Conservation (phyloP, 2,329 filamentous ascomycete genomes). For the Pseudocercospora fijiensis region DNA sequence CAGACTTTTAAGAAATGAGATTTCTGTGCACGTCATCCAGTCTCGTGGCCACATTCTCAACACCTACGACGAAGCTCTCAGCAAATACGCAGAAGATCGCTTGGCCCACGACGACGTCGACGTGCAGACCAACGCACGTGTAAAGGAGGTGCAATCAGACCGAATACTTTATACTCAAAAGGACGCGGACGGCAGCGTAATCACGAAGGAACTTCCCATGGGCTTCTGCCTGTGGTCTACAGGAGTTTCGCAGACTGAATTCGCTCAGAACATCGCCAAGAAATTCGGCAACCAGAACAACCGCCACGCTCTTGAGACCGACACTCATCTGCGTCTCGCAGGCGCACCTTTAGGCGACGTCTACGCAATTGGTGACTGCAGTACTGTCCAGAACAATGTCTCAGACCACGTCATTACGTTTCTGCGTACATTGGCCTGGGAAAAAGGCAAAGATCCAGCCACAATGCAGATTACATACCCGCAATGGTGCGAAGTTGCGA, state of each 20-base stretch:
- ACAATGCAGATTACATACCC: conserved; percentile 80
- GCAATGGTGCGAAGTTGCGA: conserved; percentile 84
- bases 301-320: conserved; percentile 87
- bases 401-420: conserved; percentile 89
- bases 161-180: conserved; percentile 88
- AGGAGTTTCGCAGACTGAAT: conserved; percentile 80
- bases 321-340: conserved; percentile 84
- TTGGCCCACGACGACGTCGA: conserved; percentile 90
- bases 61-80: conserved; percentile 94
- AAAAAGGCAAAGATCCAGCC: conserved; percentile 85
- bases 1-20: conserved; percentile 88
- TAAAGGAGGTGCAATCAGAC: conserved; percentile 81
- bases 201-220: conserved; percentile 93
- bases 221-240: conserved; percentile 98
- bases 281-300: conserved; percentile 81
- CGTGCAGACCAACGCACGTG: conserved; percentile 86
- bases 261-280: conserved; percentile 73
- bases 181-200: conserved; percentile 64
- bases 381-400: conserved; percentile 96
- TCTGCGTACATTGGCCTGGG: conserved; percentile 84
- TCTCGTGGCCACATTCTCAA: conserved; percentile 93
- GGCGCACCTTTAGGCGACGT: conserved; percentile 90
- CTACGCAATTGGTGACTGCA: conserved; percentile 93
- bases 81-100: conserved; percentile 83
- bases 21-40: conserved; percentile 96